Base-by-base conservation (phyloP, 2,329 filamentous ascomycete species). In the Claviceps sp. region DNA sequence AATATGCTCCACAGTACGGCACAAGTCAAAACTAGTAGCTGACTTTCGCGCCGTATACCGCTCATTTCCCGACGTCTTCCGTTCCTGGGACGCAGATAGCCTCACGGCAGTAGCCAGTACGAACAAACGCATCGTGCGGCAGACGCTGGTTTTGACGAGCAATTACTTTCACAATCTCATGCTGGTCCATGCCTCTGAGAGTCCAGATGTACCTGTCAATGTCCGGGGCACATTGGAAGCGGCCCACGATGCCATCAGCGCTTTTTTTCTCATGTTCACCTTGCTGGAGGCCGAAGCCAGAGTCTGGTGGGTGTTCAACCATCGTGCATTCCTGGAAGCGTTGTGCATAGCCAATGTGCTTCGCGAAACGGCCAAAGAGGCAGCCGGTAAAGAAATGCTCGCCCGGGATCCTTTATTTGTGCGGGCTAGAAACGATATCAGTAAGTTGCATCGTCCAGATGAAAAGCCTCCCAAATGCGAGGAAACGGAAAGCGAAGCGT, bases 291-390 rank as follows among this genome's bases (percentile, higher is more conserved):
- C 73, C 16, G 87, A 91, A 68, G 84, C 85, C 1, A 76, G 82
- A 14, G 85, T 89, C 1, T 90, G 86, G 86, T 91, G 86, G 86
- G 85, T 88, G 0, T 88, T 89, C 58, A 87, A 89, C 63, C 87
- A 90, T 62, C 73, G 87, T 1, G 86, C 86, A 0, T 90, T 90
- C 61, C 73, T 90, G 50, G 86, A 90, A 70, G 84, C 84, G 37
- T 64, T 83, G 61, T 87, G 80, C 66, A 86, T 85, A 47, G 78
- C 79, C 22, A 76, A 75, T 55, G 74, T 82, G 24, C 63, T 84
- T 53, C 69, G 73, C 42, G 77, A 82, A 62, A 70, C 73, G 19
- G 61, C 65, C 3, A 70, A 68, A 41, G 73, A 77, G 55, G 68
- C 70, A 10, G 68, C 67, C 0, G 73, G 71, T 2, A 65, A 65